Evolutionary conservation across 768 basidiomycete species (phyloP).

Genomic region (Ephemerocybe angulata): DNA sequence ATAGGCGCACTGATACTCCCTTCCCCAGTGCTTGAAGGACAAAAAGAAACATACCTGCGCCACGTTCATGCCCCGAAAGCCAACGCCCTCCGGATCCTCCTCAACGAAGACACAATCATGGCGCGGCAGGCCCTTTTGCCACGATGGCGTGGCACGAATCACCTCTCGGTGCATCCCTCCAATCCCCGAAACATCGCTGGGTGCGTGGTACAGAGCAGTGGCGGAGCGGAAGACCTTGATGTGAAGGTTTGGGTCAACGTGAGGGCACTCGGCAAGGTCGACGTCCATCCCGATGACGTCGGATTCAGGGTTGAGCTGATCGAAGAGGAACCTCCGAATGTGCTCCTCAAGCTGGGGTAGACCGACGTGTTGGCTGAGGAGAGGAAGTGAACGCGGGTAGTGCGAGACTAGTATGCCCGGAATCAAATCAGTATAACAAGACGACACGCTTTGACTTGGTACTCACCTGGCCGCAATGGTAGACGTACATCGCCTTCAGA

Average conservation of each 20-base stretch:
- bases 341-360: background rate
- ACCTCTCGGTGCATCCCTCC: constrained; percentile 17
- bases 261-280: background rate
- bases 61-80: constrained; percentile 23
- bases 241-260: background rate
- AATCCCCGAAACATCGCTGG: constrained; percentile 16
- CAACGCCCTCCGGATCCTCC: constrained; percentile 1
- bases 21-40: constrained; percentile 14
- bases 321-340: background rate
- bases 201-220: constrained; percentile 7
- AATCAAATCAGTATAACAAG: constrained; percentile 3
- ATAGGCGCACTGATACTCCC: constrained; percentile 24
- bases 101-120: constrained; percentile 23
- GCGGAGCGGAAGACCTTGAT: constrained; percentile 8
- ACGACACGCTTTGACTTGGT: background rate
- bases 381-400: background rate
- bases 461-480: background rate
- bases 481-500: background rate
- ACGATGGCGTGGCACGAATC: constrained; percentile 23
- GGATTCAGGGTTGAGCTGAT: background rate
- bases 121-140: constrained; percentile 12
- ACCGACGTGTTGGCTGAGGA: background rate
- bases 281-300: background rate
- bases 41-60: constrained; percentile 25
- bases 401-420: background rate